Evolutionary conservation across 371 early-diverging fungal genomes (phyloP), one percentile per base, ranked within the genome.

Genomic region (Mortierella polycephala): DNA sequence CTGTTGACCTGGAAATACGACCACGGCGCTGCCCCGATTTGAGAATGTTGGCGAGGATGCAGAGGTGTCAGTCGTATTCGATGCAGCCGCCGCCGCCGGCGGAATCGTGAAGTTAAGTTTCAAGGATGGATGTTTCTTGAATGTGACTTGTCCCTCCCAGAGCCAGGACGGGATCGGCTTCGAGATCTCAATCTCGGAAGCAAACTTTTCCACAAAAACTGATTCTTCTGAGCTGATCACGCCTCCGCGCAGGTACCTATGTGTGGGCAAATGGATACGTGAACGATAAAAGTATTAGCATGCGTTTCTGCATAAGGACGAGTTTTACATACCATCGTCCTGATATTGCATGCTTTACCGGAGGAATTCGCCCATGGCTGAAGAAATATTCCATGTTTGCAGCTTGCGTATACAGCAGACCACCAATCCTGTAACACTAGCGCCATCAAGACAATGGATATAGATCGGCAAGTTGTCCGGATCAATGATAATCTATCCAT

Each of bases 401-500:
- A 98, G 73, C 67, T 95, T 96, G 42, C 98, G 86, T 58, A 98
- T 69, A 70, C 96, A 95, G 64, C 93, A 92, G 12, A 96, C 81
- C 0, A 95, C 90, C 8, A 96, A 77, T 0, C 95, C 95, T 1
- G 96, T 96, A 16, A 96, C 96, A 62, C 94, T 87, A 0, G 95
- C 90, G 12, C 98, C 98, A 70, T 97, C 96, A 18, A 96, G 77
- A 68, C 98, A 98, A 73, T 98, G 98, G 1, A 97, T 68, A 74
- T 94, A 98, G 18, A 96, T 57, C 0, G 97, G 98, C 60, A 86
- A 79, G 59, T 92, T 91, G 3, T 76, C 70, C 6, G 91, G 88
- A 68, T 96, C 91, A 21, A 94, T 93, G 53, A 97, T 85, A 8
- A 95, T 83, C 91, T 91, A 65, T 51, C 40, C 18, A 13, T 21